Percentiles rank a stretch among this genome's conserved stretches.
Conservation (phyloP, 345 rosid genomes). For the Schrenkiella parvula region DNA sequence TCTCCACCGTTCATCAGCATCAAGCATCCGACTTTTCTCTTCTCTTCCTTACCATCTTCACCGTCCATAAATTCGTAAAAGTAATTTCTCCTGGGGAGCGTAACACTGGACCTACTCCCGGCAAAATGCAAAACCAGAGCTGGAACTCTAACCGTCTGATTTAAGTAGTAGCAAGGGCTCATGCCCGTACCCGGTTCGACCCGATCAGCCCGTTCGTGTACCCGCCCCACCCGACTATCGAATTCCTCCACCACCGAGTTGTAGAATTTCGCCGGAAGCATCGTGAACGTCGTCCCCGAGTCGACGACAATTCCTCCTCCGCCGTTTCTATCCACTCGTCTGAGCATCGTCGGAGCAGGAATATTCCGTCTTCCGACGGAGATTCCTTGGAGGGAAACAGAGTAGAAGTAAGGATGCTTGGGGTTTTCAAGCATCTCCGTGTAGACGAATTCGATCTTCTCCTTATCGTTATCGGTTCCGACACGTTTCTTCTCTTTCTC, state of each 20-base stretch:
- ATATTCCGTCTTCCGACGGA: conserved; percentile 67
- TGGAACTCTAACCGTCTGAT: conserved; percentile 46
- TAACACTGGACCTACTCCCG: conserved; percentile 70
- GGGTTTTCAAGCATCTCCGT: conserved; percentile 70
- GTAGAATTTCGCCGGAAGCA: conserved; percentile 75
- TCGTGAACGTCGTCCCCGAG: conserved; percentile 92
- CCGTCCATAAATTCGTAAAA: conserved; percentile 74
- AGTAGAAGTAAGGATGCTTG: conserved; percentile 83
- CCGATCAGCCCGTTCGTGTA: conserved; percentile 51
- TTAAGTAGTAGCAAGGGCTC: conserved; percentile 68
- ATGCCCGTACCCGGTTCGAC: conserved; percentile 67
- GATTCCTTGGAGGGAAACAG: conserved; percentile 75
- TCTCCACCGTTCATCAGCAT: conserved; percentile 95
- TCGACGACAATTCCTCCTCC: conserved; percentile 90
- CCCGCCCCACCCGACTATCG: conserved; percentile 49
- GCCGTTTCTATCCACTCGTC: conserved; percentile 48
- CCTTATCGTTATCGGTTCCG: background rate
- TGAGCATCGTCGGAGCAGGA: conserved; percentile 58
- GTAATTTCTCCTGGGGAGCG: conserved; percentile 73
- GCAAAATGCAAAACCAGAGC: conserved; percentile 53
- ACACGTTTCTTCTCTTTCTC: conserved; percentile 43
- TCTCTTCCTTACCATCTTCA: conserved; percentile 38
- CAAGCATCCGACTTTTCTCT: conserved; percentile 69
- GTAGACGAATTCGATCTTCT: conserved; percentile 44
- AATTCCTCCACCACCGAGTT: conserved; percentile 61